phyloP scores from a whole-genome alignment of 2,329 filamentous ascomycete genomes.

The Colletotrichum orbiculare region DNA sequence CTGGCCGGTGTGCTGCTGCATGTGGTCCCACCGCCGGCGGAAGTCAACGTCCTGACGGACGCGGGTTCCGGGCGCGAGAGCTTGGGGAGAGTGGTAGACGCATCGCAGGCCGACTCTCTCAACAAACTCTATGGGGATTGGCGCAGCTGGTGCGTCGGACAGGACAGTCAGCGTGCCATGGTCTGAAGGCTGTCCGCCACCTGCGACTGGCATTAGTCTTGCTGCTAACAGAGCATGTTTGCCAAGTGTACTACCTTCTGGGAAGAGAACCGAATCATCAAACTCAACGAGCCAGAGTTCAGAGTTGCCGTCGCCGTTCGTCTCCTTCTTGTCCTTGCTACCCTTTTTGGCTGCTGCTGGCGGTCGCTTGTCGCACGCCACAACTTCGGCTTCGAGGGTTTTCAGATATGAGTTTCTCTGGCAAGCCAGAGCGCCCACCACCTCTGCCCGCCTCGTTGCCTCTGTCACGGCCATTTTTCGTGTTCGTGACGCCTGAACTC shows the following conservation, averaged over 20 bases:
- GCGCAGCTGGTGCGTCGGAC: background rate
- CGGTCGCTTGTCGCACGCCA: conserved; percentile 43
- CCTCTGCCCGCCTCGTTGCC: conserved; percentile 10
- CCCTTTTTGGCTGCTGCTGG: conserved; percentile 27
- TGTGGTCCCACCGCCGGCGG: conserved; percentile 46
- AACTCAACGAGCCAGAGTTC: conserved; percentile 46
- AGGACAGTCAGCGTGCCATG: conserved; percentile 40
- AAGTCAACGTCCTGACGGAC: conserved; percentile 45
- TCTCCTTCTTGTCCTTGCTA: conserved; percentile 38
- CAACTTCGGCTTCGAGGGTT: conserved; percentile 40
- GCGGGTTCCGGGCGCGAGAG: conserved; percentile 35
- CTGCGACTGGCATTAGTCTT: conserved; percentile 23
- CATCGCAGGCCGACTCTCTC: conserved; percentile 44
- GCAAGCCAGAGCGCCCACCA: conserved; percentile 44
- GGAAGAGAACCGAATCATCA: conserved; percentile 45
- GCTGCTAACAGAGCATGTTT: too few relatives aligned
- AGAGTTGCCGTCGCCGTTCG: background rate
- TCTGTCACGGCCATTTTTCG: conserved; percentile 24
- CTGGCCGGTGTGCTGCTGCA: conserved; percentile 48
- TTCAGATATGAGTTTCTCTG: conserved; percentile 43
- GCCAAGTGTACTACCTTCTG: conserved; percentile 40
- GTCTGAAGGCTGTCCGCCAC: conserved; percentile 47
- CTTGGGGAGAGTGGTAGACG: conserved; percentile 39
- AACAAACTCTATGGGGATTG: conserved; percentile 40
- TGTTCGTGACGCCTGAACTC: background rate